Conservation (phyloP, 768 basidiomycete genomes). For the Amanita pallidorosea region DNA sequence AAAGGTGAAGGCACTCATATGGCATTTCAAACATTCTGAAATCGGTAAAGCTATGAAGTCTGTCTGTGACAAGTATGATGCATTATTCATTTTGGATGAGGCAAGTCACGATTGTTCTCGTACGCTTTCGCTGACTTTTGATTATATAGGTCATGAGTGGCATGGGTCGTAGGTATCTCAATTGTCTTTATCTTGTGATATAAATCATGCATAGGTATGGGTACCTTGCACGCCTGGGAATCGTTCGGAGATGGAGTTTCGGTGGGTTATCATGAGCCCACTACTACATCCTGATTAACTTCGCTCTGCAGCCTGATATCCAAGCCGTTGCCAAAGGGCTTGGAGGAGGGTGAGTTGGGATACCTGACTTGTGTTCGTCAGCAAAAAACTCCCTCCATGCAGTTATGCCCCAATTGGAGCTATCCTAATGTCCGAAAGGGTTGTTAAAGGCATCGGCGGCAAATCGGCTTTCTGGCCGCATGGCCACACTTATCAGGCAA, state of each 20-base stretch:
- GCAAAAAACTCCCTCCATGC: neutral
- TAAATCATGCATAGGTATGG: slow-evolving; percentile 51
- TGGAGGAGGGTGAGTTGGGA: slow-evolving; percentile 71
- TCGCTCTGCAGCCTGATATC: slow-evolving; percentile 51
- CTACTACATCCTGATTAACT: neutral
- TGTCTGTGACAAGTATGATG: slow-evolving; percentile 68
- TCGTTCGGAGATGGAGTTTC: slow-evolving; percentile 65
- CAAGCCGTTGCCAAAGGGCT: slow-evolving; percentile 87
- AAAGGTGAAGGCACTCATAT: slow-evolving; percentile 22
- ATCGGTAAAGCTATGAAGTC: slow-evolving; percentile 53
- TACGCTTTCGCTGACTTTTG: neutral
- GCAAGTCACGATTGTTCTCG: slow-evolving; percentile 18
- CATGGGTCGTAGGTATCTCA: slow-evolving; percentile 61
- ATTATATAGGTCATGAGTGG: slow-evolving; percentile 62
- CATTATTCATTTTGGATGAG: slow-evolving; percentile 81
- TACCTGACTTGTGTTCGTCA: neutral
- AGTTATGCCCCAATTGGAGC: slow-evolving; percentile 82
- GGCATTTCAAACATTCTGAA: neutral
- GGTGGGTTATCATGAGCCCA: slow-evolving; percentile 16
- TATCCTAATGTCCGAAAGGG: slow-evolving; percentile 59
- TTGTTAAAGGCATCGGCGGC: slow-evolving; percentile 58
- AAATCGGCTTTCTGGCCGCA: slow-evolving; percentile 72
- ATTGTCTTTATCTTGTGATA: neutral
- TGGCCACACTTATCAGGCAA: slow-evolving; percentile 77
- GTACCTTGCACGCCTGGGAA: slow-evolving; percentile 81